phyloP scores from a whole-genome alignment of 305 asterid genomes.

The Fraxinus nigra region DNA sequence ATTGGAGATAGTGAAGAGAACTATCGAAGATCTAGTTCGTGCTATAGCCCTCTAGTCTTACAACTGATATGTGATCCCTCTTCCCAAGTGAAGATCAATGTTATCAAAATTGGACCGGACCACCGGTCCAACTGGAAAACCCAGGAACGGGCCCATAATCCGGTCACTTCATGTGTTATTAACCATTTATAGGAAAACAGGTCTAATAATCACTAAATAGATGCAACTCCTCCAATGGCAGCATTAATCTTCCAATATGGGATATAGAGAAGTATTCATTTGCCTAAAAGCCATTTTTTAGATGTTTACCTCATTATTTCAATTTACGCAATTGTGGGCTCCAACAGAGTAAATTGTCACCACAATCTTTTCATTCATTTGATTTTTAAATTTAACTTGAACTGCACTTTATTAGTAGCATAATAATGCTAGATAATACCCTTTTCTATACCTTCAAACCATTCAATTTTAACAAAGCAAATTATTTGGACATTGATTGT shows the following conservation, averaged over 20 bases:
- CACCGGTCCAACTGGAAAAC: background rate
- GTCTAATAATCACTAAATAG: background rate
- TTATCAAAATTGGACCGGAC: background rate
- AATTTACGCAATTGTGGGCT: background rate
- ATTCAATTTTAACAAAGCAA: background rate
- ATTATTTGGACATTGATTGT: background rate
- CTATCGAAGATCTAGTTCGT: background rate
- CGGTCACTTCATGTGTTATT: background rate
- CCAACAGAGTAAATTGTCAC: background rate
- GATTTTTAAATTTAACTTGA: background rate
- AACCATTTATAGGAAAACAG: background rate
- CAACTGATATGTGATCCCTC: background rate
- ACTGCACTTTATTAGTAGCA: background rate
- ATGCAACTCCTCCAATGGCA: background rate
- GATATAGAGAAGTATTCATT: background rate
- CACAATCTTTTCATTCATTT: background rate
- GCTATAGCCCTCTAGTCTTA: background rate
- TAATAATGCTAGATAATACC: background rate
- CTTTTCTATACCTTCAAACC: background rate
- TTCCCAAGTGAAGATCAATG: background rate
- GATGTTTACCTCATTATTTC: background rate
- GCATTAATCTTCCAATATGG: background rate
- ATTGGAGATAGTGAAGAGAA: background rate
- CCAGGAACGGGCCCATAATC: background rate
- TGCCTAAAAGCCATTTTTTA: background rate